phyloP scores from a whole-genome alignment of 169 alveolate species.

The Fabrea salina region DNA sequence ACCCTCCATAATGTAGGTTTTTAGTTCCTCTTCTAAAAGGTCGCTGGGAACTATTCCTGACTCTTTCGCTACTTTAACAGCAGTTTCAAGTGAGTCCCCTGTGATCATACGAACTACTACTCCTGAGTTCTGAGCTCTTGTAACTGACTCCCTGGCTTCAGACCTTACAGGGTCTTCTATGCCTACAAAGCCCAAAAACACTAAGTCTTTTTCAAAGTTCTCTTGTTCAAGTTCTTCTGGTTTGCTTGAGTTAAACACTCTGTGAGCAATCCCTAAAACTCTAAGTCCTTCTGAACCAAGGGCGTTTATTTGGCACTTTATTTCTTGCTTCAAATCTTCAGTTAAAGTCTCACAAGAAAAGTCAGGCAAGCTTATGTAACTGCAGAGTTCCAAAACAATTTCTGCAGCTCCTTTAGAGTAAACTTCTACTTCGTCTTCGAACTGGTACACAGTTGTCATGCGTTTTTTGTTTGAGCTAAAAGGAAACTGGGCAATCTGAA shows the following conservation, averaged over 20 bases:
- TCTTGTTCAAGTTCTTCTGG: slow-evolving; percentile 1
- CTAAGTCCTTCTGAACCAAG: not conserved
- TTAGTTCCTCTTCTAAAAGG: slow-evolving; percentile 22
- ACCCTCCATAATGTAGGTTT: slow-evolving; percentile 50
- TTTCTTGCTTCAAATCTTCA: slow-evolving; percentile 1
- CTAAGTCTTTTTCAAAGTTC: not conserved
- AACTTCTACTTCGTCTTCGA: slow-evolving; percentile 32
- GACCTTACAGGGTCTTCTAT: slow-evolving; percentile 83
- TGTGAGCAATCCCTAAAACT: slow-evolving; percentile 10
- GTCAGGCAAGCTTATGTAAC: not conserved
- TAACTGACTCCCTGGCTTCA: slow-evolving; percentile 87
- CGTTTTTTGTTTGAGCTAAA: slow-evolving; percentile 65
- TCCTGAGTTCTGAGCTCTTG: slow-evolving; percentile 81
- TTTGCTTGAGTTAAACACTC: not conserved
- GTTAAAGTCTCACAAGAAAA: not conserved
- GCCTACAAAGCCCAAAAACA: slow-evolving; percentile 72
- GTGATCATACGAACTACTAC: slow-evolving; percentile 89
- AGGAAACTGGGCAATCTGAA: not conserved
- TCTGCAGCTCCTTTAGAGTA: slow-evolving; percentile 85
- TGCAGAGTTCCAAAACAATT: slow-evolving; percentile 53
- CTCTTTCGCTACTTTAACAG: slow-evolving; percentile 34
- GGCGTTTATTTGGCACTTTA: not conserved
- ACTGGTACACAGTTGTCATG: slow-evolving; percentile 48
- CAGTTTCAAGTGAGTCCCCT: slow-evolving; percentile 87
- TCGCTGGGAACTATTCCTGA: not conserved